Conservation (phyloP, 2,329 filamentous ascomycete species). For the Coniochaeta prunicola region DNA sequence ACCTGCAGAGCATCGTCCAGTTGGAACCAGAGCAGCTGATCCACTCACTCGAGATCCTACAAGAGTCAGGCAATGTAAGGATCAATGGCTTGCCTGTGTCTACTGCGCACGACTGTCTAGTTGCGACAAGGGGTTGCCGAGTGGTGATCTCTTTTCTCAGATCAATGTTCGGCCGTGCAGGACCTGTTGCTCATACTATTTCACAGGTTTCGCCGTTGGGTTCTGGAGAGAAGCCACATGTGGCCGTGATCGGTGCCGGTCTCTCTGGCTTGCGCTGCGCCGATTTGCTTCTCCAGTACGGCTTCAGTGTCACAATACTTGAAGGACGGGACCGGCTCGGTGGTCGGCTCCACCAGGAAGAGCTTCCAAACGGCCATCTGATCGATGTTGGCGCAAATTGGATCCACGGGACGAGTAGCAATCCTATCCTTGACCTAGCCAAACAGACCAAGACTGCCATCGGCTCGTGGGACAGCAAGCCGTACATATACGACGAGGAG, state of each 20-base stretch:
- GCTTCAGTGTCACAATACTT: constrained; percentile 60
- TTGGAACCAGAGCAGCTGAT: constrained; percentile 21
- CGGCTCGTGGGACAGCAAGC: constrained; percentile 41
- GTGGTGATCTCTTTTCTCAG: background rate
- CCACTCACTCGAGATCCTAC: constrained; percentile 13
- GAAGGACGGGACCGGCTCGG: constrained; percentile 63
- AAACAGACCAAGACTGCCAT: constrained; percentile 48
- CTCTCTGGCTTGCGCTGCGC: constrained; percentile 65
- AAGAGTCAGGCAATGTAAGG: constrained; percentile 11
- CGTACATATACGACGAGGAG: constrained; percentile 48
- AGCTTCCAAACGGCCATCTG: constrained; percentile 37
- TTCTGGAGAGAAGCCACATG: constrained; percentile 32
- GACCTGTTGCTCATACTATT: background rate
- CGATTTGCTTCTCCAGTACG: constrained; percentile 56
- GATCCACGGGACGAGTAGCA: constrained; percentile 68
- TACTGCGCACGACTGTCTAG: background rate
- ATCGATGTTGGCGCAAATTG: constrained; percentile 68
- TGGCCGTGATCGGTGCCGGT: constrained; percentile 65
- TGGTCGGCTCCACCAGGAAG: constrained; percentile 51
- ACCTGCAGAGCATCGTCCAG: constrained; percentile 25
- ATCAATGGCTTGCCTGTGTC: background rate
- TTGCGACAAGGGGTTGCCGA: background rate
- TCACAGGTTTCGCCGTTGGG: background rate
- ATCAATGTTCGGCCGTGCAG: background rate
- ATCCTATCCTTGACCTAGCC: constrained; percentile 62